phyloP scores from a whole-genome alignment of 78 protist species.

The Trichosphaerium sp. region DNA sequence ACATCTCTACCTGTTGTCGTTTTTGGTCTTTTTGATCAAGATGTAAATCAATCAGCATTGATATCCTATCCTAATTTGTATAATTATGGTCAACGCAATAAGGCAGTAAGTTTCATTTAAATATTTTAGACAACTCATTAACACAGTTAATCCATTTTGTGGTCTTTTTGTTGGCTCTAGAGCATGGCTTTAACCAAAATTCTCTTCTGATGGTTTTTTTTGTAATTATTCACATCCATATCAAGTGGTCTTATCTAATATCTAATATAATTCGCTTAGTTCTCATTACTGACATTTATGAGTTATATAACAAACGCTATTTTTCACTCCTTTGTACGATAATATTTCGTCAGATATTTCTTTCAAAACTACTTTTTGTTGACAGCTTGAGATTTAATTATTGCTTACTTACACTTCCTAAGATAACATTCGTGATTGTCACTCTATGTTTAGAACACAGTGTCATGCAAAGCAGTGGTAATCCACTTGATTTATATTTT shows the following conservation, averaged over 20 bases:
- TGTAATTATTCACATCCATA: no score
- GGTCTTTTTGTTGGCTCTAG: no score
- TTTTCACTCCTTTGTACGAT: constrained; percentile 18
- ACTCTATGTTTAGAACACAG: not conserved
- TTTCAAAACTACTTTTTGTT: no score
- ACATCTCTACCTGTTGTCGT: constrained; percentile 49
- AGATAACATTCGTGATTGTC: constrained; percentile 1
- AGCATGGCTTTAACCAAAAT: no score
- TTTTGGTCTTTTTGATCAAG: constrained; percentile 42
- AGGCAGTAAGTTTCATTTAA: not conserved
- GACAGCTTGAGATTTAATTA: no score
- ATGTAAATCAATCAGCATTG: constrained; percentile 6
- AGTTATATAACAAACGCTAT: constrained; percentile 28
- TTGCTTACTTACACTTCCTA: not conserved
- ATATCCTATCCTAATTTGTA: constrained; percentile 32
- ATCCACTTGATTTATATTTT: constrained; percentile 21
- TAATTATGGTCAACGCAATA: constrained; percentile 16
- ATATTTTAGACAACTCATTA: not conserved
- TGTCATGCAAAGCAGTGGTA: constrained; percentile 20
- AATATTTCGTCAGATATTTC: not conserved
- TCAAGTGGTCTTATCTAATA: no score
- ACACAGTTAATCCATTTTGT: constrained; percentile 27
- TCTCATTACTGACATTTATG: no score
- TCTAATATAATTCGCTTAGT: no score
- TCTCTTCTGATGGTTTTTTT: no score